Percentiles rank a stretch among this genome's conserved stretches.
phyloP scores from a whole-genome alignment of 2,329 filamentous ascomycete species.

The Beauveria varroae region DNA sequence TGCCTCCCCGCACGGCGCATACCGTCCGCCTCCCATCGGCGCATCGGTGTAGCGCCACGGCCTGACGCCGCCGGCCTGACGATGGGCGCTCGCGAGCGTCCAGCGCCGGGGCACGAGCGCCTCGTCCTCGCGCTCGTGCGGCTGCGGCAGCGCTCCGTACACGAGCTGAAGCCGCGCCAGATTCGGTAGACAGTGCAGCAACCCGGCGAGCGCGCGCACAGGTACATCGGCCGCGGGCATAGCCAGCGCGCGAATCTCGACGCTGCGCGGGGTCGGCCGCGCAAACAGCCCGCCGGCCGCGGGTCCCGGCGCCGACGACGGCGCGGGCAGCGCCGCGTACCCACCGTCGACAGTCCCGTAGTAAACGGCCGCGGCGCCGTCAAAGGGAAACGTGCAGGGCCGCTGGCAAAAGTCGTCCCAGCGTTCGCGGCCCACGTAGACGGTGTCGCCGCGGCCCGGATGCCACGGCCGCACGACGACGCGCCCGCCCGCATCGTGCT shows the following conservation, averaged over 20 bases:
- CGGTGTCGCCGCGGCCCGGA: neutral
- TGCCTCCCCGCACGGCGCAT: neutral
- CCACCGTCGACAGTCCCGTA: constrained; percentile 4
- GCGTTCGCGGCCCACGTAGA: neutral
- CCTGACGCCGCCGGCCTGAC: neutral
- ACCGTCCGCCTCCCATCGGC: neutral
- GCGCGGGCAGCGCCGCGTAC: neutral
- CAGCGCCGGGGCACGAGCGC: neutral
- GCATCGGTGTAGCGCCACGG: neutral
- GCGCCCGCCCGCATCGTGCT: neutral
- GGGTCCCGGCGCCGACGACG: neutral
- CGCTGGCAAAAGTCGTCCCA: neutral
- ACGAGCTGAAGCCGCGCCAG: neutral
- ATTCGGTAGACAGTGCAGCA: constrained; percentile 1
- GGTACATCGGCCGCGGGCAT: neutral
- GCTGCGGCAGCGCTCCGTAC: constrained; percentile 1
- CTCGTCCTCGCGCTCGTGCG: constrained; percentile 4
- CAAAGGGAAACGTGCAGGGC: constrained; percentile 2
- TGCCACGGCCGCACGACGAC: constrained; percentile 2
- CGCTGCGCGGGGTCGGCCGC: neutral
- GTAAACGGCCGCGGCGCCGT: neutral
- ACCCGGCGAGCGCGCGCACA: neutral
- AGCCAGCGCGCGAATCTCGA: neutral
- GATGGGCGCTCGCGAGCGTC: neutral
- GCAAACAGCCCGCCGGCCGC: neutral